Base-by-base conservation (phyloP, 768 basidiomycete species). In the Rhodotorula graminis region DNA sequence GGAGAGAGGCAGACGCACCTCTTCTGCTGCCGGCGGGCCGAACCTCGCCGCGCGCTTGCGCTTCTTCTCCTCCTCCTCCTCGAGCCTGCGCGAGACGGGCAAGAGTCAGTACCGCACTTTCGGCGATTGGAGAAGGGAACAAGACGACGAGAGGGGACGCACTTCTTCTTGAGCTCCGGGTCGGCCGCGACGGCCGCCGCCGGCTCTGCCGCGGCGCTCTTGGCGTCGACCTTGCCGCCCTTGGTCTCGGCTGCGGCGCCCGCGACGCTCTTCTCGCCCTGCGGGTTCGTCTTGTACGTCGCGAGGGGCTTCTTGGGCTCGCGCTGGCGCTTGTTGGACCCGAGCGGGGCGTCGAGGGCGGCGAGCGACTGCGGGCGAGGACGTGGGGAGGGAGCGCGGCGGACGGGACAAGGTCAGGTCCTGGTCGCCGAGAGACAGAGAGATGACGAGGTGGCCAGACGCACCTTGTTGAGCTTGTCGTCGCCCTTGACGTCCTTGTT, bases 1-100 rank as follows among this genome's bases (percentile, higher is more conserved):
- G 33, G 44, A 18, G 46, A 11, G 5, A 47, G 23, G n/a, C n/a
- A 11, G 37, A 19, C 27, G 53, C 3, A 56, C n/a, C 15, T n/a
- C 56, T 8, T 14, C 40, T 27, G 59, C 33, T 10, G 50, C 18
- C 6, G 59, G 31, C 40, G 33, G 16, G 11, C 60, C 70, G 60
- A 77, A 77, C 62, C 72, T 65, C 49, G 66, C 77, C 5, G 73
- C 73, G 11, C 78, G 73, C 69, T 79, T 79, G 62, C 75, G 64
- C 67, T 77, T 79, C 74, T 70, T 74, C 55, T 77, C 77, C 61
- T 79, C 78, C 47, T 79, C 78, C 29, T 68, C 73, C 7, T 46
- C 70, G 27, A 75, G 14, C 31, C 70, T 71, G 61, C 23, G 37
- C 57, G 2, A 18, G 29, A 19, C 11, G 47, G 1, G 19, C n/a